Evolutionary conservation across 495 filamentous ascomycete genomes (phyloP).

Genomic region (Aspergillus saccharolyticus): DNA sequence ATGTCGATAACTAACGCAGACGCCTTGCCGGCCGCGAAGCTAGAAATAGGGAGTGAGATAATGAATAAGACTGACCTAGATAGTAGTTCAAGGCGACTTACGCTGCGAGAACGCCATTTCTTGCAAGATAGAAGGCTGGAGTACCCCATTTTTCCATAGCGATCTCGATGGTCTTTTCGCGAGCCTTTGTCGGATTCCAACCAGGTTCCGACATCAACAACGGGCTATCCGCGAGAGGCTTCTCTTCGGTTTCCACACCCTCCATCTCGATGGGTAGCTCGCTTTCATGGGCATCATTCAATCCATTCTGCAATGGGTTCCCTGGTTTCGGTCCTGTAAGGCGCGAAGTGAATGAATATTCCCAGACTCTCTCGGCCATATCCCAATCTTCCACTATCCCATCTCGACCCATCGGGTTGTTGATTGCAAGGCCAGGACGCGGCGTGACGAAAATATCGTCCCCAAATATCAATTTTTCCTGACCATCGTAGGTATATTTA

Average conservation of each 20-base stretch:
- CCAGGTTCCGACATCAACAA: slow-evolving; percentile 90
- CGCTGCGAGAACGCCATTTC: slow-evolving; percentile 60
- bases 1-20: slow-evolving; percentile 89
- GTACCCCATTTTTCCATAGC: slow-evolving; percentile 93
- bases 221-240: slow-evolving; percentile 79
- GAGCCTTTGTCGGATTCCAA: slow-evolving; percentile 81
- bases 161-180: slow-evolving; percentile 89
- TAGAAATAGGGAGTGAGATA: slow-evolving; percentile 18
- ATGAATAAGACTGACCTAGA: slow-evolving; percentile 4
- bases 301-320: slow-evolving; percentile 64
- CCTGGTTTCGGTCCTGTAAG: slow-evolving; percentile 61
- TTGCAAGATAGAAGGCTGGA: slow-evolving; percentile 86
- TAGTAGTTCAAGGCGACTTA: slow-evolving; percentile 33
- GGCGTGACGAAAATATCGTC: slow-evolving; percentile 81
- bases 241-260: slow-evolving; percentile 62
- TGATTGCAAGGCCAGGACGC: slow-evolving; percentile 67
- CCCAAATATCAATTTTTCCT: slow-evolving; percentile 66
- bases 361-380: slow-evolving; percentile 81
- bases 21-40: slow-evolving; percentile 87
- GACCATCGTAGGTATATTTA: slow-evolving; percentile 49
- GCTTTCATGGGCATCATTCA: slow-evolving; percentile 61
- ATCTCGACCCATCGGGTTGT: slow-evolving; percentile 85
- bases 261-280: slow-evolving; percentile 65
- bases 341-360: slow-evolving; percentile 75
- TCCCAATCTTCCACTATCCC: slow-evolving; percentile 97